Evolutionary conservation across 208 protist species (phyloP).

Genomic region (Acanthamoeba sp.): DNA sequence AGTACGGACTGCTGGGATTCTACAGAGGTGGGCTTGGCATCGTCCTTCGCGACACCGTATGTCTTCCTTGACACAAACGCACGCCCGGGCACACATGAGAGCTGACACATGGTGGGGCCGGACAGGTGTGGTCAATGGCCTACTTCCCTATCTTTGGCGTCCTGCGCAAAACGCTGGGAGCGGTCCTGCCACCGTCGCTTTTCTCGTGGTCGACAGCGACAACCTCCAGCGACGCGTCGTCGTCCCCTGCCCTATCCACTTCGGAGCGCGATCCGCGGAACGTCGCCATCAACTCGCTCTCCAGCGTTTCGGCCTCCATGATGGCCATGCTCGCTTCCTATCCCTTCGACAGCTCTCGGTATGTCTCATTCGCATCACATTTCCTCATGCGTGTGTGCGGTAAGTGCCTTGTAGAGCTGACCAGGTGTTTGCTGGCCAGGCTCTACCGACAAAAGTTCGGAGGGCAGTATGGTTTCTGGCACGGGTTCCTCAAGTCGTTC

Average conservation of each 20-base stretch:
- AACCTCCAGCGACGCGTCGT: neutral
- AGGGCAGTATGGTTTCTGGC: conserved; percentile 34
- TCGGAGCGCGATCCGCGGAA: neutral
- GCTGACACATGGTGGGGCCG: neutral
- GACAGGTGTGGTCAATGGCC: conserved; percentile 45
- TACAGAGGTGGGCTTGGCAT: conserved; percentile 55
- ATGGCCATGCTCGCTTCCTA: conserved; percentile 60
- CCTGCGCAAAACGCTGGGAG: neutral
- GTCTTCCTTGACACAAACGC: neutral
- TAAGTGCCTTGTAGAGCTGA: neutral
- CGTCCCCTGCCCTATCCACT: neutral
- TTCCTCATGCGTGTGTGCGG: neutral
- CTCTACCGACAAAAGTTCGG: conserved; percentile 58
- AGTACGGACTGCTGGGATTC: conserved; percentile 35
- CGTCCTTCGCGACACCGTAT: conserved; percentile 32
- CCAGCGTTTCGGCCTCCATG: conserved; percentile 27
- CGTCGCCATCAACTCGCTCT: conserved; percentile 12
- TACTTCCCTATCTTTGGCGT: conserved; percentile 61
- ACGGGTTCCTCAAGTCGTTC: conserved; percentile 61
- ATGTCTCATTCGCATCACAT: neutral
- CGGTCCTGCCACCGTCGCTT: neutral
- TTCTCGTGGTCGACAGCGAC: neutral
- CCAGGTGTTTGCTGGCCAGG: neutral
- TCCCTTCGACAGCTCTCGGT: conserved; percentile 58
- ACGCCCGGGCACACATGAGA: neutral